Base-by-base conservation (phyloP, 1,284 basidiomycete species). In the Sanghuangporus sanghuang region DNA sequence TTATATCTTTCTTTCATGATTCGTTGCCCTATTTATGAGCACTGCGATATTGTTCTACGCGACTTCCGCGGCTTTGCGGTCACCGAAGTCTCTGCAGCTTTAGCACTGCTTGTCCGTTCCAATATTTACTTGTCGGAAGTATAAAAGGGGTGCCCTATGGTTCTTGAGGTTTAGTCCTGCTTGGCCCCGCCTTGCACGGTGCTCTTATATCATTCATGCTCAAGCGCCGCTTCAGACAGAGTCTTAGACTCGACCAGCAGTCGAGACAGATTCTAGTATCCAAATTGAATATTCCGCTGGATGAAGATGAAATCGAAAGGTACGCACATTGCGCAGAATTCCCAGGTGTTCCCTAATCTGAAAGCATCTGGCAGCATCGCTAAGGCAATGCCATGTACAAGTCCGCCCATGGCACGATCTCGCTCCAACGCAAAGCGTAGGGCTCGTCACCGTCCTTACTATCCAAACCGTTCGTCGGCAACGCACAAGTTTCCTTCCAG, bases 211-310 rank as follows among this genome's bases (percentile, higher is more conserved):
- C 63, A 38, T 60, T 53, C 40, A 38, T 56, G 14, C 54, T 64
- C 46, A 64, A 60, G 58, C 58, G 63, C 27, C 50, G 63, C 18
- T 48, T 27, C 42, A 59, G 63, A 35, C 63, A 60, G 44, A 64
- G 63, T 52, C 58, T 64, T 14, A 64, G 58, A 57, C 54, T 64
- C 36, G 63, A 64, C 23, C 63, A 60, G 14, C 40, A 39, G 36
- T 54, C 63, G 27, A 50, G 59, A 23, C 63, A 64, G 53, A 14
- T 60, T 23, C 58, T 60, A 12, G 38, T 38, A n/a, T 64, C 63
- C 4, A 64, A 64, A 48, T 35, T 64, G 27, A 59, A 55, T 27
- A 50, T 64, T 23, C 18, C 49, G 27, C 8, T n/a, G 16, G 32
- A 36, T 18, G 35, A 8, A 42, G 36, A 14, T 12, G 21, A 18